These are phyloP conservation scores for Mallotus japonicus DNA, from an alignment of 441 rosid species.

Conservation along the genomic window DNA sequence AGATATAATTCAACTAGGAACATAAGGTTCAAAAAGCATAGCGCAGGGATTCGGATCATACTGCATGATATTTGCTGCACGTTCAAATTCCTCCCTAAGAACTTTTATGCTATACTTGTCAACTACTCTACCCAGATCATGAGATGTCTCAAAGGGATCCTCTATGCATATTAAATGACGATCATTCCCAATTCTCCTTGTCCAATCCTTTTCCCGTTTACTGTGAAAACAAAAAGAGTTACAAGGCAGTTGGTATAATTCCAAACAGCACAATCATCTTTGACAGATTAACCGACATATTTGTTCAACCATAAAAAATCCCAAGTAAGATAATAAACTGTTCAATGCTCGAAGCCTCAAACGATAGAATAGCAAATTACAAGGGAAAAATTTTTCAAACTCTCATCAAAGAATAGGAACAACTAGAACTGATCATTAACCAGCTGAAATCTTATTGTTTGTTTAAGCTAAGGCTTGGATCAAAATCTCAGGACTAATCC, in stretches of 20 bases:
- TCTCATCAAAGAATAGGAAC: no score
- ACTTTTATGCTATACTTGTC: conserved; percentile 83
- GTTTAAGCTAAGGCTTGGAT: no score
- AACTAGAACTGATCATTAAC: no score
- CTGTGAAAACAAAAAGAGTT: conserved; percentile 35
- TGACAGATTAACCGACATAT: no score
- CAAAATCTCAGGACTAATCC: no score
- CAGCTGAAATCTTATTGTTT: background rate
- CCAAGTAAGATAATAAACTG: no score
- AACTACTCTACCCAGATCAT: conserved; percentile 93
- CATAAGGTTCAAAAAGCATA: conserved; percentile 65
- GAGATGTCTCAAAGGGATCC: conserved; percentile 81
- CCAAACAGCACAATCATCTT: background rate
- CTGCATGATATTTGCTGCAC: conserved; percentile 87
- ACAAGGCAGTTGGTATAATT: background rate
- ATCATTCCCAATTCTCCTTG: conserved; percentile 88
- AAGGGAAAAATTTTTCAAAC: no score
- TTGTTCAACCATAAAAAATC: no score
- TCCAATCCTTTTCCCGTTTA: conserved; percentile 89
- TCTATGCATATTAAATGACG: conserved; percentile 98
- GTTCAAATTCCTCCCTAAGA: conserved; percentile 91
- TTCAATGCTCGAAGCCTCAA: no score
- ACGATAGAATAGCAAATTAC: no score
- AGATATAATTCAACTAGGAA: conserved; percentile 25
- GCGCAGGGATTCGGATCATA: conserved; percentile 61